These are phyloP conservation scores for Heliocybe sulcata DNA, from an alignment of 1,284 basidiomycete species.

Conservation along the genomic window DNA sequence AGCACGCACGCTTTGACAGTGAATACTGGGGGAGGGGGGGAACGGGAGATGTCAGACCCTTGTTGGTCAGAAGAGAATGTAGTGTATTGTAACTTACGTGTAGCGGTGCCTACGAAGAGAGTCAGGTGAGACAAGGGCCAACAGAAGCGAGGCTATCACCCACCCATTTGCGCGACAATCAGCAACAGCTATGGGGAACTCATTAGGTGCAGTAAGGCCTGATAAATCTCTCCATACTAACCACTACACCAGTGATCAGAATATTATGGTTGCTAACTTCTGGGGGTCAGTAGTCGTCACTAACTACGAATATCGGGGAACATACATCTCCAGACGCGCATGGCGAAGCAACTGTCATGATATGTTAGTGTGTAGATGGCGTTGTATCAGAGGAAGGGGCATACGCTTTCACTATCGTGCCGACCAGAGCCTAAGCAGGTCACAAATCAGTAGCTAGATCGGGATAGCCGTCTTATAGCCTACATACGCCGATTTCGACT, in stretches of 20 bases:
- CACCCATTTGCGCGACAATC: slow-evolving; percentile 40
- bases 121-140: background rate
- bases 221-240: slow-evolving; percentile 24
- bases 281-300: slow-evolving; percentile 7
- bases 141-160: slow-evolving; percentile 2
- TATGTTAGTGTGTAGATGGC: slow-evolving; percentile 1
- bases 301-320: background rate
- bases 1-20: slow-evolving; percentile 37
- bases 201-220: slow-evolving; percentile 2
- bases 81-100: slow-evolving; percentile 6
- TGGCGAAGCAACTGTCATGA: slow-evolving; percentile 42
- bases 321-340: slow-evolving; percentile 69
- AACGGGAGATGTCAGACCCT: background rate
- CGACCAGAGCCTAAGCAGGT: slow-evolving; percentile 41
- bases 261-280: slow-evolving; percentile 56
- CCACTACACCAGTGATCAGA: slow-evolving; percentile 45
- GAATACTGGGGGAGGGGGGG: slow-evolving; percentile 19
- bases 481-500: slow-evolving; percentile 47
- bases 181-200: slow-evolving; percentile 32
- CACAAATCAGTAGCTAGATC: slow-evolving; percentile 3
- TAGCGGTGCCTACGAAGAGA: background rate
- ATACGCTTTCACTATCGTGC: slow-evolving; percentile 55
- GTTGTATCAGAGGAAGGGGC: slow-evolving; percentile 14
- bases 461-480: background rate
- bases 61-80: slow-evolving; percentile 15